These are phyloP conservation scores for Claviceps sp. DNA, from an alignment of 2,329 filamentous ascomycete genomes.

Conservation along the genomic window DNA sequence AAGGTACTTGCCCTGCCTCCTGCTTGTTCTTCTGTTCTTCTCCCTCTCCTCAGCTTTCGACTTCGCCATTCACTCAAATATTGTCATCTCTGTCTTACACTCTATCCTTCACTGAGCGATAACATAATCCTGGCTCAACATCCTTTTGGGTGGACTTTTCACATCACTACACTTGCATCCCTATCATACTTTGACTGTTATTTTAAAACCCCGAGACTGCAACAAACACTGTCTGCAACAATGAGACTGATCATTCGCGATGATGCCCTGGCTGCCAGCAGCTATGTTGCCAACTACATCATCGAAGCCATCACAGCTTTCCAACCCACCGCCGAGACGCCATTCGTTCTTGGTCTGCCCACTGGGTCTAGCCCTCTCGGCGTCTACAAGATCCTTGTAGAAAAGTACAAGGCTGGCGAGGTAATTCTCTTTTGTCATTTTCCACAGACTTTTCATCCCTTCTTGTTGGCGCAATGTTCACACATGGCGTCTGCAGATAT, in stretches of 20 bases:
- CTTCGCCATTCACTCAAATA: neutral
- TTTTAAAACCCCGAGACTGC: neutral
- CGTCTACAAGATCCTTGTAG: constrained; percentile 65
- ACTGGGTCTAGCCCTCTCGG: constrained; percentile 70
- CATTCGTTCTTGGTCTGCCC: constrained; percentile 72
- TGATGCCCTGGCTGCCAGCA: constrained; percentile 52
- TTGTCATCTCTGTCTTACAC: no score
- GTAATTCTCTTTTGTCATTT: constrained; percentile 14
- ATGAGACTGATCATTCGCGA: constrained; percentile 81
- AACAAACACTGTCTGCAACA: constrained; percentile 11
- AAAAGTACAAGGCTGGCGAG: constrained; percentile 53
- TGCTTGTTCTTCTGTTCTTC: neutral
- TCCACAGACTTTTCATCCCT: neutral
- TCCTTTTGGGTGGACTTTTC: neutral
- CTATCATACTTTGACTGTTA: neutral
- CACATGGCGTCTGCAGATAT: constrained; percentile 37
- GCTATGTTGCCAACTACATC: constrained; percentile 71
- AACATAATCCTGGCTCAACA: neutral
- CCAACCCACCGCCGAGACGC: constrained; percentile 54
- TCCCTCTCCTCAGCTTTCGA: neutral
- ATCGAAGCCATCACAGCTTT: constrained; percentile 71
- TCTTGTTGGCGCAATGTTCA: no score
- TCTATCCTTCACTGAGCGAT: neutral
- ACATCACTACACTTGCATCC: neutral
- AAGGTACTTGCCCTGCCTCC: neutral